A percentile compares a stretch with the other conserved stretches of the same genome.
Evolutionary conservation across 2,329 filamentous ascomycete species (phyloP).

Genomic region (Exophiala spinifera): DNA sequence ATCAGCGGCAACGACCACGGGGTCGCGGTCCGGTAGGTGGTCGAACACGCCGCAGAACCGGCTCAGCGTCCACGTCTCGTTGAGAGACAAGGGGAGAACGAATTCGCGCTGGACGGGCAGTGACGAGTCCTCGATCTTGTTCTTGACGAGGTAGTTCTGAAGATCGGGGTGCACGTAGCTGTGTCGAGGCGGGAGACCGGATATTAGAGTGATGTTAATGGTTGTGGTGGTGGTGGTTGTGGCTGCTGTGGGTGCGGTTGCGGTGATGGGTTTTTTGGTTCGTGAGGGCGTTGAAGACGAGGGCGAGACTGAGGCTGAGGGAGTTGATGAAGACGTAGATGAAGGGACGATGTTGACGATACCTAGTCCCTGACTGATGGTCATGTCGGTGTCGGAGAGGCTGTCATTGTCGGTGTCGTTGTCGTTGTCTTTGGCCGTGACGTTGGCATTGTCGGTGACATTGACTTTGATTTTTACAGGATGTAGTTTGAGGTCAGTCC

Average conservation of each 20-base stretch:
- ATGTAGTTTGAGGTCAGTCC: constrained; percentile 53
- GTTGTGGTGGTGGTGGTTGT: constrained; percentile 18
- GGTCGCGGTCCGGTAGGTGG: constrained; percentile 41
- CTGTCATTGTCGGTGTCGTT: too few relatives aligned
- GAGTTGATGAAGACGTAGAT: too few relatives aligned
- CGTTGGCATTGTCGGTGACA: background rate
- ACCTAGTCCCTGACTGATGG: too few relatives aligned
- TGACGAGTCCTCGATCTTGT: constrained; percentile 46
- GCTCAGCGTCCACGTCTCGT: constrained; percentile 59
- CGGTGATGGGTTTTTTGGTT: background rate
- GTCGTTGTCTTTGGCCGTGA: too few relatives aligned
- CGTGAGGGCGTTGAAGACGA: constrained; percentile 2
- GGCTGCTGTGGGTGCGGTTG: constrained; percentile 1
- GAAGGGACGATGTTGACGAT: too few relatives aligned
- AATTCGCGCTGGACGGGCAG: constrained; percentile 54
- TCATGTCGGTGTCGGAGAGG: too few relatives aligned
- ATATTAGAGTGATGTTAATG: constrained; percentile 52
- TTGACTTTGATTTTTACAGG: constrained; percentile 29
- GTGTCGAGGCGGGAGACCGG: constrained; percentile 58
- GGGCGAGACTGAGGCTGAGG: background rate
- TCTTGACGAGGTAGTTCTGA: constrained; percentile 58
- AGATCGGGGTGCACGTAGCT: constrained; percentile 64
- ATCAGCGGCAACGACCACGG: too few relatives aligned
- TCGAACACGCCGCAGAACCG: constrained; percentile 58
- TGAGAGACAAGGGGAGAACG: constrained; percentile 57